phyloP scores from a whole-genome alignment of 225 moss, liverwort and hornwort genomes.

The Polytrichum formosum region DNA sequence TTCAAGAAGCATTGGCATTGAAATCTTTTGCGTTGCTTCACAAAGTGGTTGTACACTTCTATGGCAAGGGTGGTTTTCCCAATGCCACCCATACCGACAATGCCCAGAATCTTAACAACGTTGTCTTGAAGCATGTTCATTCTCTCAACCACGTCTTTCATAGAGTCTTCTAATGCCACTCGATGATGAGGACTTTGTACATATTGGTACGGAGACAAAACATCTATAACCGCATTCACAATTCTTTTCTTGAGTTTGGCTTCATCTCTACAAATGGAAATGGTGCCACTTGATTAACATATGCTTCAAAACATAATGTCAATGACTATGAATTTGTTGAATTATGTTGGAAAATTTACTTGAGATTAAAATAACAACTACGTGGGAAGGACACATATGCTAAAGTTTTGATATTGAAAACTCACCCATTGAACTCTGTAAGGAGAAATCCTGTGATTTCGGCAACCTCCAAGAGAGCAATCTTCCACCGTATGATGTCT shows the following conservation, averaged over 20 bases:
- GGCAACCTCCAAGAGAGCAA: conserved; percentile 2
- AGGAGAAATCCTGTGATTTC: neutral
- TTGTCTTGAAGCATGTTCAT: neutral
- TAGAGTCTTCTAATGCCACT: neutral
- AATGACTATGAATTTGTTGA: no score
- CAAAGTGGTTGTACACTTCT: conserved; percentile 1
- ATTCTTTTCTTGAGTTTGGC: no score
- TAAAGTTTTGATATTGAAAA: neutral
- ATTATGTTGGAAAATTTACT: no score
- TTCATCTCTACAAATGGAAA: no score
- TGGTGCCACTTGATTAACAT: no score
- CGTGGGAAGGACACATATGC: no score
- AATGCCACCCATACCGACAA: conserved; percentile 14
- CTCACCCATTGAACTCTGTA: neutral
- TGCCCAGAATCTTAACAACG: neutral
- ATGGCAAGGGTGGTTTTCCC: conserved; percentile 12
- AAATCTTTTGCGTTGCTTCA: neutral
- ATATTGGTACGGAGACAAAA: no score
- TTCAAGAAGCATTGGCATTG: neutral
- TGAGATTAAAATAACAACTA: no score
- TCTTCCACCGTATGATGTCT: conserved; percentile 3
- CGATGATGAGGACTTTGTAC: neutral
- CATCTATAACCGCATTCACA: no score
- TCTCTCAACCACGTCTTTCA: neutral
- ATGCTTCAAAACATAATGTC: no score